Conservation (phyloP, 2,329 filamentous ascomycete genomes). For the Fusarium tjaetaba region DNA sequence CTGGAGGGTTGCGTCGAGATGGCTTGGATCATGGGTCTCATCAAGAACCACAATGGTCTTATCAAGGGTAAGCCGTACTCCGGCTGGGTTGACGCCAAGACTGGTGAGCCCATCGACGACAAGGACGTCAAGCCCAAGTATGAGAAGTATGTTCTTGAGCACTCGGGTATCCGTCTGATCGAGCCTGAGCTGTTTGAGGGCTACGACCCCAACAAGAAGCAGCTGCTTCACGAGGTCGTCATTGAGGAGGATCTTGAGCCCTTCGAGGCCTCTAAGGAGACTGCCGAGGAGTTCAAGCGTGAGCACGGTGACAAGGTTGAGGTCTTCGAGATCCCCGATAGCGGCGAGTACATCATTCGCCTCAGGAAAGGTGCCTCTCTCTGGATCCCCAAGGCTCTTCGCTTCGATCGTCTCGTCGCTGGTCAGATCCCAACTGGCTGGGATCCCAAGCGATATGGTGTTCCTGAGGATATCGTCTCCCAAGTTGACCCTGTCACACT, state of each 20-base stretch:
- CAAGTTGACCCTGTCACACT: constrained; percentile 97
- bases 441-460: constrained; percentile 95
- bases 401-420: constrained; percentile 96
- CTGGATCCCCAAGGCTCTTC: constrained; percentile 95
- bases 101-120: constrained; percentile 94
- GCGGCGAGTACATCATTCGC: constrained; percentile 92
- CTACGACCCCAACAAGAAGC: constrained; percentile 98
- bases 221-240: constrained; percentile 96
- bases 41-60: constrained; percentile 97
- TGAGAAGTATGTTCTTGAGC: constrained; percentile 95
- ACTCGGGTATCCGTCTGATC: constrained; percentile 96
- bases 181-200: constrained; percentile 97
- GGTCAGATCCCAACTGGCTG: constrained; percentile 97
- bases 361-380: constrained; percentile 95
- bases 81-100: constrained; percentile 95
- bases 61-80: constrained; percentile 97
- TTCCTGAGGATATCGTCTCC: constrained; percentile 96
- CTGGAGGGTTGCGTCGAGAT: constrained; percentile 98
- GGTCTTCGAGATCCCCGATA: constrained; percentile 93
- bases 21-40: constrained; percentile 99
- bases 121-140: constrained; percentile 98
- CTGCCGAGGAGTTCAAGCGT: constrained; percentile 95
- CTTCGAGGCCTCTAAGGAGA: constrained; percentile 97
- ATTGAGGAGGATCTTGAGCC: constrained; percentile 97
- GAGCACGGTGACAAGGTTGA: constrained; percentile 98